Conservation (phyloP, 805 yeast species). For the Candida easanensis region DNA sequence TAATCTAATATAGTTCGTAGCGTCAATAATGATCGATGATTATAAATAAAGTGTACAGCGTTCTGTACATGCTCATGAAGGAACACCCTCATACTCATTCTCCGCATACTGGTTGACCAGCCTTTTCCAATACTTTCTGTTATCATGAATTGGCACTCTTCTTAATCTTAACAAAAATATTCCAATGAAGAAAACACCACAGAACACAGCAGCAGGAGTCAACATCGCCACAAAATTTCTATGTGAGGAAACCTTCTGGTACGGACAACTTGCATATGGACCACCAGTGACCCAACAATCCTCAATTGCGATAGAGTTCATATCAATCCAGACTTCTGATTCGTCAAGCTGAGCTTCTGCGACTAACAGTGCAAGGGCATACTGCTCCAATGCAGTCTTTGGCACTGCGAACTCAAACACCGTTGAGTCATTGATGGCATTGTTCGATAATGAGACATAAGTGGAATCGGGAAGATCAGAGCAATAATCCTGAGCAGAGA, state of each 20-base stretch:
- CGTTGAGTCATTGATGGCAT: not conserved
- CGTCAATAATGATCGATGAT: not conserved
- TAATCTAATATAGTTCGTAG: not conserved
- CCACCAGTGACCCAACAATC: constrained; percentile 90
- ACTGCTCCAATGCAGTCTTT: constrained; percentile 45
- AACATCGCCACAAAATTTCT: constrained; percentile 60
- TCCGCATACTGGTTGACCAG: constrained; percentile 53
- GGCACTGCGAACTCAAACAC: constrained; percentile 45
- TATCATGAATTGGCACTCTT: constrained; percentile 66
- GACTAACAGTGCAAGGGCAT: constrained; percentile 22
- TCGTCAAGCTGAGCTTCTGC: constrained; percentile 23
- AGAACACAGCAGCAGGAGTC: constrained; percentile 63
- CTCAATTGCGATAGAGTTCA: constrained; percentile 70
- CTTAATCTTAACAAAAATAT: constrained; percentile 53
- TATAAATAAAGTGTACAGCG: too few relatives aligned
- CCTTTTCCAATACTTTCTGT: constrained; percentile 63
- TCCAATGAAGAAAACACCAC: constrained; percentile 47
- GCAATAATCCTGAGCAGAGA: constrained; percentile 37
- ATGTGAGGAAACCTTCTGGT: constrained; percentile 50
- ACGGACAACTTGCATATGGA: constrained; percentile 74
- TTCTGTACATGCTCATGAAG: constrained; percentile 61
- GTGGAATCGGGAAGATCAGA: constrained; percentile 1
- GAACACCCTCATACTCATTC: constrained; percentile 82
- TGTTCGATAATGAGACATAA: constrained; percentile 3
- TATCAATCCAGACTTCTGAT: constrained; percentile 67